Evolutionary conservation across 257 asterid genomes (phyloP).

Genomic region (Jacaranda mimosifolia): DNA sequence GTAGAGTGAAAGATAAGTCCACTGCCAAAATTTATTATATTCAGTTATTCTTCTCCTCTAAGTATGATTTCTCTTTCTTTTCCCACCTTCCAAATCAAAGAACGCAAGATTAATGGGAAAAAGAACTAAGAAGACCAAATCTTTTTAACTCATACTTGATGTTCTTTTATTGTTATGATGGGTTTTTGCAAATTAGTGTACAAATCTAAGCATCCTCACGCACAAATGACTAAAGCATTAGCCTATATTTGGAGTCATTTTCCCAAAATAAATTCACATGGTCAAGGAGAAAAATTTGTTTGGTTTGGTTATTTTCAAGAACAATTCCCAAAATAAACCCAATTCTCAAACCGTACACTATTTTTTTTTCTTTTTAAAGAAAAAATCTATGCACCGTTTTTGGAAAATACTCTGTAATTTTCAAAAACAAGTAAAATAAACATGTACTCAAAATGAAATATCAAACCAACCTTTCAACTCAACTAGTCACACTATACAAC

Average conservation of each 20-base stretch:
- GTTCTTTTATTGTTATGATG: background rate
- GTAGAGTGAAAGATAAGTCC: conserved; percentile 22
- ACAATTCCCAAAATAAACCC: background rate
- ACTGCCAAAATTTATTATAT: conserved; percentile 2
- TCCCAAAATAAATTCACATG: background rate
- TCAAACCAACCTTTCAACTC: background rate
- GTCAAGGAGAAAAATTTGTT: background rate
- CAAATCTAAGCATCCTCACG: background rate
- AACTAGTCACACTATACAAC: background rate
- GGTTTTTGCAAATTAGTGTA: conserved; percentile 1
- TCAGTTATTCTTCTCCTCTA: background rate
- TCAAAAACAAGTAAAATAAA: background rate
- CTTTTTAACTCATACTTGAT: background rate
- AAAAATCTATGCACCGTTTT: background rate
- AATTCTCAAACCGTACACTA: background rate
- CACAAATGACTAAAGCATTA: background rate
- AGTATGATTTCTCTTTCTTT: background rate
- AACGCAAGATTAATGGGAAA: background rate
- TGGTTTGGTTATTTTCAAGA: background rate
- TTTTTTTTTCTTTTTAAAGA: background rate
- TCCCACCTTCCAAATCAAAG: background rate
- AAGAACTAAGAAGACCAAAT: background rate
- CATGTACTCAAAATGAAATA: background rate
- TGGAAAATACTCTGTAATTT: background rate
- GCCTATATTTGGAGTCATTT: background rate